Evolutionary conservation across 2,329 filamentous ascomycete genomes (phyloP), one percentile per base, ranked within the genome.

Genomic region (Atkinsonella texensis): DNA sequence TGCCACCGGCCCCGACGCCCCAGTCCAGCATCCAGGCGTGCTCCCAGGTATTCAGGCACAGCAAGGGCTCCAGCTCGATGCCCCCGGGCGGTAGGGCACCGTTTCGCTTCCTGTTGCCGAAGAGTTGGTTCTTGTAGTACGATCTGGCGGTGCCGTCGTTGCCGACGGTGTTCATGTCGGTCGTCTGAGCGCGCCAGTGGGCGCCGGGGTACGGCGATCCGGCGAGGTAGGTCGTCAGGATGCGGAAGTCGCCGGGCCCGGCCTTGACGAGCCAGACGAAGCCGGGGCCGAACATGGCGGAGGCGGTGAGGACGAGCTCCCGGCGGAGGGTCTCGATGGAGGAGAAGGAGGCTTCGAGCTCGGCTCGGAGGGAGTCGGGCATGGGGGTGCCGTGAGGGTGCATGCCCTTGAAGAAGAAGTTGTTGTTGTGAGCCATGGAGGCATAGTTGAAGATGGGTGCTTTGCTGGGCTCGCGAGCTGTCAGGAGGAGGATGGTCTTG

Each of bases 31-130:
- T 71, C 81, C 87, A 98, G 9, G 85, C 84, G 70, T 97, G 93
- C 74, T 97, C 85, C 93, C 93, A 98, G 5, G 89, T 95, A 71
- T 89, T 97, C 54, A 97, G 78, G 65, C 91, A 96, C 60, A 98
- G 73, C 54, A 97, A 74, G 12, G 91, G 90, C 52, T 81, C 74
- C 35, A 90, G 68, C 47, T 85, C 77, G 56, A 81, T 76, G 53
- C 83, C 84, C 40, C 85, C 85, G 1, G 85, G 82, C 5, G 81
- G 76, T 53, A 76, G 67, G 45, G 67, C 62, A 35, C 55, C 58
- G 13, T 50, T 54, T 49, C 63, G 59, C 55, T 59, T 63, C 54
- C 54, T 61, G 28, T 56, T 53, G 38, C 65, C 64, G 17, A 58
- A 58, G 11, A 62, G 56, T 55, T 68, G 67, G 54, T 70, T 61